A percentile compares a stretch with the other conserved stretches of the same genome.
Conservation (phyloP, 441 rosid species). For the Cnidoscolus chayamansa region DNA sequence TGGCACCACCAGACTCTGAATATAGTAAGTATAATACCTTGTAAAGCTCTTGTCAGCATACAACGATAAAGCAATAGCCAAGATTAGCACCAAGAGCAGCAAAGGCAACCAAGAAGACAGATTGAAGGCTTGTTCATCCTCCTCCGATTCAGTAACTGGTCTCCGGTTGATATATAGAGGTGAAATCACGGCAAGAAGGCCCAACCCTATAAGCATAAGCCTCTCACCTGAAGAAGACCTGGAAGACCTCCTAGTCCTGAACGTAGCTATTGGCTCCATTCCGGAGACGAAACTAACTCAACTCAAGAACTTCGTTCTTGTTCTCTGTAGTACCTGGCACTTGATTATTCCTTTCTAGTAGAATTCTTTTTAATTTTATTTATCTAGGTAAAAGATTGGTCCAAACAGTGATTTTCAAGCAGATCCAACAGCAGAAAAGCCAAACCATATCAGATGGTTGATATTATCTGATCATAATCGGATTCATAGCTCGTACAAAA, state of each 20-base stretch:
- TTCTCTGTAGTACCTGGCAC: not conserved
- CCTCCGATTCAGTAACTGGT: slow-evolving; percentile 39
- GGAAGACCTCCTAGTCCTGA: slow-evolving; percentile 33
- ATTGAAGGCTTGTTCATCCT: slow-evolving; percentile 43
- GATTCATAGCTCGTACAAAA: not conserved
- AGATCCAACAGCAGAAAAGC: not conserved
- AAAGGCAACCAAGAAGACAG: slow-evolving; percentile 47
- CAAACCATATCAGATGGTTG: slow-evolving; percentile 11
- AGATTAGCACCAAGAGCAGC: slow-evolving; percentile 52
- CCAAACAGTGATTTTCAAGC: not conserved
- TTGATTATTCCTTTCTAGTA: slow-evolving; percentile 3
- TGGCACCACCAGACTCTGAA: not conserved
- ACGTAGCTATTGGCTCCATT: slow-evolving; percentile 36
- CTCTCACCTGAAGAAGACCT: slow-evolving; percentile 46
- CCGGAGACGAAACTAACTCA: slow-evolving; percentile 17
- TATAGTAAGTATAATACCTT: slow-evolving; percentile 27
- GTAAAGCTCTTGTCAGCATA: slow-evolving; percentile 51
- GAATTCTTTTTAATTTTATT: not conserved
- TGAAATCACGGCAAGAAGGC: slow-evolving; percentile 59
- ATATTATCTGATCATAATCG: not conserved
- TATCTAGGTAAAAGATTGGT: not conserved
- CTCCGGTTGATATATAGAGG: slow-evolving; percentile 64
- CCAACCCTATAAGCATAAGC: slow-evolving; percentile 54
- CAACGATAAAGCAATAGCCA: slow-evolving; percentile 50
- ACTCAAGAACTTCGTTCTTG: slow-evolving; percentile 9